Percentiles rank a stretch among this genome's conserved stretches.
Conservation (phyloP, 2,329 filamentous ascomycete genomes). For the Colletotrichum destructivum region DNA sequence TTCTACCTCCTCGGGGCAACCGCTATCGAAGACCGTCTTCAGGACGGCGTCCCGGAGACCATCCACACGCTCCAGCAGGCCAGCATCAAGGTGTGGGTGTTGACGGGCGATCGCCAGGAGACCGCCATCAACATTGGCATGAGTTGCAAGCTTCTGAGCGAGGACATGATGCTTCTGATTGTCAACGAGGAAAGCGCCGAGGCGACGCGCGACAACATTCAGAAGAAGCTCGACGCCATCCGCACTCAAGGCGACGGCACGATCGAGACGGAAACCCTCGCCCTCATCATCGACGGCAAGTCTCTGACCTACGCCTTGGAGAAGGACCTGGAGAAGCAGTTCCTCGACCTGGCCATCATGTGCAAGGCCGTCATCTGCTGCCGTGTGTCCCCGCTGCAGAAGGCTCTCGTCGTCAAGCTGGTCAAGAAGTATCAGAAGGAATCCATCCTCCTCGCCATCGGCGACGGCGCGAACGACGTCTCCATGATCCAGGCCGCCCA, state of each 20-base stretch:
- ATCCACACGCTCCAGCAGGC: slow-evolving; percentile 97
- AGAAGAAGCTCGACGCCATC: slow-evolving; percentile 95
- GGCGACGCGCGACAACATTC: slow-evolving; percentile 88
- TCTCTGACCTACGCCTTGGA: slow-evolving; percentile 94
- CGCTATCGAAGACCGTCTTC: slow-evolving; percentile 95
- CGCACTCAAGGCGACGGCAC: slow-evolving; percentile 83
- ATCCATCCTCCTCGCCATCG: slow-evolving; percentile 93
- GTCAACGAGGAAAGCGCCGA: slow-evolving; percentile 89
- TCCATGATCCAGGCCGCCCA: slow-evolving; percentile 99
- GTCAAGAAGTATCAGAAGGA: slow-evolving; percentile 94
- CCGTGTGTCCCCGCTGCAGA: slow-evolving; percentile 96
- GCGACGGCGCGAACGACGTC: slow-evolving; percentile 98
- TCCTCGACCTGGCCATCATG: slow-evolving; percentile 92
- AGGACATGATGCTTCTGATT: slow-evolving; percentile 98
- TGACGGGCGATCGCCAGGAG: slow-evolving; percentile 97
- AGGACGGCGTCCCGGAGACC: slow-evolving; percentile 97
- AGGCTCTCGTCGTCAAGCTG: slow-evolving; percentile 96
- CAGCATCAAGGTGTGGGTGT: slow-evolving; percentile 98
- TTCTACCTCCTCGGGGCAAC: slow-evolving; percentile 94
- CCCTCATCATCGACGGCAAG: slow-evolving; percentile 95
- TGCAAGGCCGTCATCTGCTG: slow-evolving; percentile 99
- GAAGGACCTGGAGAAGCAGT: slow-evolving; percentile 92
- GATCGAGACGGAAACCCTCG: slow-evolving; percentile 87
- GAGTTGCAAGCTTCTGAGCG: slow-evolving; percentile 98
- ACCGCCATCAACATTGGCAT: slow-evolving; percentile 99